These are phyloP conservation scores for Mycena filopes DNA, from an alignment of 768 basidiomycete genomes.

Conservation along the genomic window DNA sequence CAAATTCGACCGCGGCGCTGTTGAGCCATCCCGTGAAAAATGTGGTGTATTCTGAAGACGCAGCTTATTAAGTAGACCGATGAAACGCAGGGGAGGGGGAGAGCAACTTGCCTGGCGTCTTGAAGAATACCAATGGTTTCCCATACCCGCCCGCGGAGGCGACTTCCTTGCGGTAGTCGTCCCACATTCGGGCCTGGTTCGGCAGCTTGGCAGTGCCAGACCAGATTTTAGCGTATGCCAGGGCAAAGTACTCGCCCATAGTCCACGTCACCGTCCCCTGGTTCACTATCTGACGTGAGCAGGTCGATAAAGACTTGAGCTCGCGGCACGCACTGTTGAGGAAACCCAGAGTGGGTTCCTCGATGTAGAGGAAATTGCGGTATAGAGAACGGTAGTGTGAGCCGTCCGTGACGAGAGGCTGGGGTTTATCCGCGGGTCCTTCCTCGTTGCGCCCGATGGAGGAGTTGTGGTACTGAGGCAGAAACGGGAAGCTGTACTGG, in stretches of 20 bases:
- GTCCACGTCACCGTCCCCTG: slow-evolving; percentile 23
- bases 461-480: slow-evolving; percentile 42
- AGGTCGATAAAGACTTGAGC: not conserved
- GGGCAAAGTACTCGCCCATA: slow-evolving; percentile 26
- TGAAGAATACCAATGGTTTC: slow-evolving; percentile 22
- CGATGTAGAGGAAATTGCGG: slow-evolving; percentile 44
- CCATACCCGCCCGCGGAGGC: slow-evolving; percentile 29
- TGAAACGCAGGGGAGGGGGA: too few relatives aligned
- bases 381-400: slow-evolving; percentile 39
- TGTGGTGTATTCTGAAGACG: slow-evolving; percentile 5
- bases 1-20: slow-evolving; percentile 27
- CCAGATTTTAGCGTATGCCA: slow-evolving; percentile 35
- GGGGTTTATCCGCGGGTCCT: slow-evolving; percentile 19
- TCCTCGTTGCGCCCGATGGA: slow-evolving; percentile 26
- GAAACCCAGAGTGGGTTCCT: slow-evolving; percentile 45
- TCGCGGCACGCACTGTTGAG: slow-evolving; percentile 22
- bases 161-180: slow-evolving; percentile 26
- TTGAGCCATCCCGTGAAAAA: slow-evolving; percentile 35
- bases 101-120: not conserved
- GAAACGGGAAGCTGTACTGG: slow-evolving; percentile 44
- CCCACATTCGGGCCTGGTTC: slow-evolving; percentile 31
- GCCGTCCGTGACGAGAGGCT: slow-evolving; percentile 41
- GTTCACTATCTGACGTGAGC: slow-evolving; percentile 15
- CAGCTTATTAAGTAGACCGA: not conserved
- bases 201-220: slow-evolving; percentile 32